These are phyloP conservation scores for Kwoniella shivajii DNA, from an alignment of 1,284 basidiomycete genomes.

Conservation along the genomic window DNA sequence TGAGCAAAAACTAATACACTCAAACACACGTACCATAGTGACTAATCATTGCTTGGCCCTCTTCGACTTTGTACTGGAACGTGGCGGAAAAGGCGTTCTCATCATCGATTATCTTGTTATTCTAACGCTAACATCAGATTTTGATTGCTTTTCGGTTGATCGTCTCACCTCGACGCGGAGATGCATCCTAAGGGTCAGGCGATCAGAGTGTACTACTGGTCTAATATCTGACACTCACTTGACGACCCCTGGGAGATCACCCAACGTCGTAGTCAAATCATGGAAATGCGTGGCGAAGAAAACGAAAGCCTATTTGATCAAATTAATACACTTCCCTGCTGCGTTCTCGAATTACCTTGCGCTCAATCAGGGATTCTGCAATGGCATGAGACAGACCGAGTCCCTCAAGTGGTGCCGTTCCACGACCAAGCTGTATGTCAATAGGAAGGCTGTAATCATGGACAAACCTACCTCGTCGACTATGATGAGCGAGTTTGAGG, in stretches of 20 bases:
- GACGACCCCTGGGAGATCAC: constrained; percentile 34
- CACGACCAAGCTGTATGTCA: constrained; percentile 58
- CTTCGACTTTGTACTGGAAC: constrained; percentile 70
- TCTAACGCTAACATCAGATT: background rate
- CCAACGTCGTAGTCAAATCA: constrained; percentile 46
- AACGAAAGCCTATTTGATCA: constrained; percentile 69
- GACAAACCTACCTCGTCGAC: constrained; percentile 79
- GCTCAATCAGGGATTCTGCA: constrained; percentile 76
- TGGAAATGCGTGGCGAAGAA: constrained; percentile 81
- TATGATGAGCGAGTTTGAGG: constrained; percentile 70
- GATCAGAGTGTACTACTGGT: background rate
- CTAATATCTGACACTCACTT: constrained; percentile 28
- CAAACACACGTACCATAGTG: constrained; percentile 49
- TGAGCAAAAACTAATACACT: too few relatives aligned
- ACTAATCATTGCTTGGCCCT: constrained; percentile 38
- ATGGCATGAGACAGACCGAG: constrained; percentile 89
- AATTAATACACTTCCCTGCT: constrained; percentile 3
- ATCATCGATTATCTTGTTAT: constrained; percentile 52
- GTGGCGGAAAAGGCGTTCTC: constrained; percentile 64
- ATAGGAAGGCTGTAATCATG: constrained; percentile 5
- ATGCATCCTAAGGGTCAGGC: constrained; percentile 64
- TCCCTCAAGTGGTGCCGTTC: constrained; percentile 83
- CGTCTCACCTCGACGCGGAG: constrained; percentile 70
- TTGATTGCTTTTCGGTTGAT: background rate
- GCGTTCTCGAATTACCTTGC: constrained; percentile 60